A percentile compares a stretch with the other conserved stretches of the same genome.
These are phyloP conservation scores for Arachnomyces sp. DNA, from an alignment of 2,329 filamentous ascomycete species.

Conservation along the genomic window DNA sequence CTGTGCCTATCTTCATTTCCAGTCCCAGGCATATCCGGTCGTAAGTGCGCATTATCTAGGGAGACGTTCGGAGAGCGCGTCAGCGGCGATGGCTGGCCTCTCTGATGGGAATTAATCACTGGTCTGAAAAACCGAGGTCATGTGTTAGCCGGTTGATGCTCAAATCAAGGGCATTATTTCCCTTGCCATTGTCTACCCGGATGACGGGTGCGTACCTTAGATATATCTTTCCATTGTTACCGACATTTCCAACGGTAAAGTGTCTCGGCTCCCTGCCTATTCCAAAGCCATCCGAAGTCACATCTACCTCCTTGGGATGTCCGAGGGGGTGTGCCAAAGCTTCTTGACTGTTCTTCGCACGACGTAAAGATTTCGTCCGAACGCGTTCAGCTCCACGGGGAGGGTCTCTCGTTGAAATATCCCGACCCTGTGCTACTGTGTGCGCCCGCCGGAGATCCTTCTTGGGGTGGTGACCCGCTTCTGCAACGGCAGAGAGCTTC, in stretches of 20 bases:
- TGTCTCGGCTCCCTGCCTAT: constrained; percentile 60
- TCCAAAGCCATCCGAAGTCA: constrained; percentile 54
- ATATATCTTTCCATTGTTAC: constrained; percentile 76
- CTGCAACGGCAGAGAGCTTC: constrained; percentile 4
- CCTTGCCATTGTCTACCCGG: constrained; percentile 6
- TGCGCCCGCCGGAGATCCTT: constrained; percentile 29
- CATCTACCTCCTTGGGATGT: constrained; percentile 46
- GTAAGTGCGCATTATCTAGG: constrained; percentile 50
- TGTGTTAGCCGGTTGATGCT: constrained; percentile 13
- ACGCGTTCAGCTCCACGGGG: constrained; percentile 26
- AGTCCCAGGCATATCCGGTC: constrained; percentile 23
- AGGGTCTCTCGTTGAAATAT: constrained; percentile 22
- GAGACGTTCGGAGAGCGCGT: constrained; percentile 47
- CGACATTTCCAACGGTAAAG: constrained; percentile 74
- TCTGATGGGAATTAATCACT: constrained; percentile 29
- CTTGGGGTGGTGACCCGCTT: constrained; percentile 16
- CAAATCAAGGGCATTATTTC: constrained; percentile 10
- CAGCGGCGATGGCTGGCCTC: constrained; percentile 25
- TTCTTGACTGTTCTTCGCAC: constrained; percentile 48
- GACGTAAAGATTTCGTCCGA: constrained; percentile 29
- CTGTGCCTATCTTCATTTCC: constrained; percentile 26
- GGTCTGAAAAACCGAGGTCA: constrained; percentile 19
- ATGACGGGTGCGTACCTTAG: constrained; percentile 54
- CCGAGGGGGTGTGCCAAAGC: constrained; percentile 33
- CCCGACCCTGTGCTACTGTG: constrained; percentile 29